phyloP scores from a whole-genome alignment of 805 yeast species.

The Lipomyces starkeyi region DNA sequence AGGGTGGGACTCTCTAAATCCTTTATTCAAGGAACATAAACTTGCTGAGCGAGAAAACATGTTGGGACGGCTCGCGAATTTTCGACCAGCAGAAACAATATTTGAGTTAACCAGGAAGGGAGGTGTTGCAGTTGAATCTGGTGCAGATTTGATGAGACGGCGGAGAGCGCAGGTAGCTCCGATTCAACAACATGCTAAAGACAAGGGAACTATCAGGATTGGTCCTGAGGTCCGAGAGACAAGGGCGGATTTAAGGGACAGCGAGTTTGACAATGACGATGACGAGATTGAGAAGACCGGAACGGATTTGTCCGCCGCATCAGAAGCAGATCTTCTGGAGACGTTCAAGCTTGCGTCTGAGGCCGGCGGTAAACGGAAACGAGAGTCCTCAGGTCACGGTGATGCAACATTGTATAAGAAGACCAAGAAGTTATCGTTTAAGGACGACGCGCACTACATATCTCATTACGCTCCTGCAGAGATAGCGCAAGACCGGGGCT shows the following conservation, averaged over 20 bases:
- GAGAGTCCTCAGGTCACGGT: neutral
- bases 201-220: constrained; percentile 52
- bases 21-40: constrained; percentile 55
- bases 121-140: constrained; percentile 61
- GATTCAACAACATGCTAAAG: constrained; percentile 77
- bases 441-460: constrained; percentile 80
- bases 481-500: constrained; percentile 80
- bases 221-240: constrained; percentile 47
- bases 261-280: constrained; percentile 4
- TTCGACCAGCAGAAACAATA: constrained; percentile 84
- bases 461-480: constrained; percentile 88
- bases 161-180: constrained; percentile 89
- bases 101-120: constrained; percentile 76
- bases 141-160: constrained; percentile 82
- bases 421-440: constrained; percentile 57
- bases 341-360: constrained; percentile 51
- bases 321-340: constrained; percentile 49
- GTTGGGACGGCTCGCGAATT: constrained; percentile 70
- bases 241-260: neutral
- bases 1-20: constrained; percentile 88
- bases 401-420: constrained; percentile 30
- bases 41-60: constrained; percentile 63
- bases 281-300: constrained; percentile 45
- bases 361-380: constrained; percentile 27
- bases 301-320: constrained; percentile 46